Evolutionary conservation across 1,139 yeast species (phyloP), one percentile per base, ranked within the genome.

Genomic region (Saccharomyces hybrid): DNA sequence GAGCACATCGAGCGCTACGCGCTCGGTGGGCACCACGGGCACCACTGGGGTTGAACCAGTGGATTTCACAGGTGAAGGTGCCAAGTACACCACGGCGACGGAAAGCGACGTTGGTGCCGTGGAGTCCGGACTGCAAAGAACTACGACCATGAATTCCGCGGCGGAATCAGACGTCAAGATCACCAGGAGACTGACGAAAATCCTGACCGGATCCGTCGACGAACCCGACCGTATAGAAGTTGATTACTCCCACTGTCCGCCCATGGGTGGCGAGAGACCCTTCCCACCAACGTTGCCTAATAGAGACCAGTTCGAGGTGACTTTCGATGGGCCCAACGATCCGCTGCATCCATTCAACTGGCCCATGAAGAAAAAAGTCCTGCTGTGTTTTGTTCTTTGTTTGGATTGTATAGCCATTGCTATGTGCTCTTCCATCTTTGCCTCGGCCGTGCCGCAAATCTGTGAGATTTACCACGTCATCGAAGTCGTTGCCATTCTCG

Each of bases 281-380:
- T 76, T 73, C 57, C 88, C 88, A 2, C 78, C 81, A 8, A 61
- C 73, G 9, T 70, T 79, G 51, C 85, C 85, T 2, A 78, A 76
- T 52, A 69, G 75, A 42, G 80, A 74, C 16, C 74, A 73, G 0
- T 83, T 79, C 63, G 75, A 78, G 2, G 88, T 83, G 1, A 70
- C 81, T 0, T 83, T 74, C 62, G 83, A 82, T 62, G 87, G 87
- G 0, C 79, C 81, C 0, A 71, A 78, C 52, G 88, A 83, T 63
- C 86, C 86, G 3, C 51, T 70, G 8, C 85, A 81, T 63, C 88
- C 88, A 2, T 83, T 80, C 64, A 83, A 83, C 63, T 83, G 86
- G 86, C 60, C 80, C 0, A 32, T 73, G 32, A 59, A 53, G 34
- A 76, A 67, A 52, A 83, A 81, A 62, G 31, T 77, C 1, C 23